Evolutionary conservation across 257 asterid genomes (phyloP).

Genomic region (Euphrasia confusa): DNA sequence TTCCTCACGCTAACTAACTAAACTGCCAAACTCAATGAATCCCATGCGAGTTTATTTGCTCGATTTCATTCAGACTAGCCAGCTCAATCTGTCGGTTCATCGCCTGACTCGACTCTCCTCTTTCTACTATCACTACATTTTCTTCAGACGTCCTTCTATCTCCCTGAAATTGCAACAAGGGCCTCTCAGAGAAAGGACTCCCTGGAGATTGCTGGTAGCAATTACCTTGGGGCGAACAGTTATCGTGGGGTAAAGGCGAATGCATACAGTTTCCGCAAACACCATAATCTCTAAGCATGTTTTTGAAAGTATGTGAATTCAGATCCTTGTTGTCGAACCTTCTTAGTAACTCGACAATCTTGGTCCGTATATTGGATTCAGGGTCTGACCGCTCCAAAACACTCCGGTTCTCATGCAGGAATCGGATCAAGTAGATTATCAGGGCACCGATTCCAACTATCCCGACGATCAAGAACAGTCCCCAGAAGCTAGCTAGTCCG

Average conservation of each 20-base stretch:
- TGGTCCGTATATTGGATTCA: conserved; percentile 23
- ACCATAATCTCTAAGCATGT: background rate
- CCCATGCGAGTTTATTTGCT: too few species aligned
- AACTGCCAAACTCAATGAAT: too few species aligned
- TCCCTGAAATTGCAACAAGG: too few species aligned
- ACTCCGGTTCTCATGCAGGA: conserved; percentile 33
- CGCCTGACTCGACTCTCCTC: too few species aligned
- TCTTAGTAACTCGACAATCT: conserved; percentile 10
- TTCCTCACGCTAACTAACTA: too few species aligned
- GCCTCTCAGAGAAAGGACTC: conserved; percentile 26
- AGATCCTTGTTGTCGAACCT: conserved; percentile 35
- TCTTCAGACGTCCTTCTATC: too few species aligned
- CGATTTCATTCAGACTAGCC: too few species aligned
- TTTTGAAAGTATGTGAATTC: conserved; percentile 40
- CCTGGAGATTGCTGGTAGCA: conserved; percentile 28
- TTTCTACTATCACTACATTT: too few species aligned
- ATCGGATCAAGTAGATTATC: conserved; percentile 19
- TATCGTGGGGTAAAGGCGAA: conserved; percentile 3
- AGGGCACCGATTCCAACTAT: conserved; percentile 25
- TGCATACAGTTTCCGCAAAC: conserved; percentile 8
- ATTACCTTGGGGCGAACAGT: background rate
- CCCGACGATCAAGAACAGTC: conserved; percentile 37
- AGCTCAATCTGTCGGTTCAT: too few species aligned
- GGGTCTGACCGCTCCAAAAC: conserved; percentile 14
- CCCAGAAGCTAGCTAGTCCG: conserved; percentile 51